A percentile compares a stretch with the other conserved stretches of the same genome.
Evolutionary conservation across 495 filamentous ascomycete genomes (phyloP).

Genomic region (Opeltia flavorubescens): DNA sequence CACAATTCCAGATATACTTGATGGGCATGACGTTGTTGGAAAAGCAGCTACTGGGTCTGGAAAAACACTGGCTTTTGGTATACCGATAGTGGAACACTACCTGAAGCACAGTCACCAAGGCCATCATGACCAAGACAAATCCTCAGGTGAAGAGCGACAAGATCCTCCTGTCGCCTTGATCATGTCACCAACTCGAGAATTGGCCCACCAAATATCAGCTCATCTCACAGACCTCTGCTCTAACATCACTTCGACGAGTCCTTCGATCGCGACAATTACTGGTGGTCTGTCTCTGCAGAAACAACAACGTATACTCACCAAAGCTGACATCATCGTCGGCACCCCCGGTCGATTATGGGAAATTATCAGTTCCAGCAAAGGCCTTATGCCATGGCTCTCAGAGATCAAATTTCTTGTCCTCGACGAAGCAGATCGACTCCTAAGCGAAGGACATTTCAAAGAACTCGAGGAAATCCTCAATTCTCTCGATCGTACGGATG

Average conservation of each 20-base stretch:
- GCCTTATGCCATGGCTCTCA: conserved; percentile 47
- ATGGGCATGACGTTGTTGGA: conserved; percentile 63
- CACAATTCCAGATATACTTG: conserved; percentile 63
- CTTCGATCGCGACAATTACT: conserved; percentile 67
- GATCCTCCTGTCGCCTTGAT: conserved; percentile 62
- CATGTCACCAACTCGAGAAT: conserved; percentile 79
- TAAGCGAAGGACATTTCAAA: conserved; percentile 90
- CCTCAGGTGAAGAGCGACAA: conserved; percentile 6
- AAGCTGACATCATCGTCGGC: conserved; percentile 76
- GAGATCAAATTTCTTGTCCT: conserved; percentile 70
- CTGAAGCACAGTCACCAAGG: conserved; percentile 9
- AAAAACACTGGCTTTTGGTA: conserved; percentile 71
- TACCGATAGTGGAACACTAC: conserved; percentile 46
- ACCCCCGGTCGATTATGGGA: conserved; percentile 94
- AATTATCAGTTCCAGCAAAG: conserved; percentile 56
- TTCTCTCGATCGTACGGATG: conserved; percentile 47
- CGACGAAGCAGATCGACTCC: conserved; percentile 85
- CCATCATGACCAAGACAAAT: not conserved
- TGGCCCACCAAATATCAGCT: conserved; percentile 76
- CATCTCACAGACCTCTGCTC: conserved; percentile 63
- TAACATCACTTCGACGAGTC: conserved; percentile 38
- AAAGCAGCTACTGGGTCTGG: conserved; percentile 75
- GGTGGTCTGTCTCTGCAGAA: conserved; percentile 88
- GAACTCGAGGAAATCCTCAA: conserved; percentile 76
- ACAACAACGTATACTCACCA: conserved; percentile 62